These are phyloP conservation scores for Kwoniella dendrophila DNA, from an alignment of 768 basidiomycete genomes.

Conservation along the genomic window DNA sequence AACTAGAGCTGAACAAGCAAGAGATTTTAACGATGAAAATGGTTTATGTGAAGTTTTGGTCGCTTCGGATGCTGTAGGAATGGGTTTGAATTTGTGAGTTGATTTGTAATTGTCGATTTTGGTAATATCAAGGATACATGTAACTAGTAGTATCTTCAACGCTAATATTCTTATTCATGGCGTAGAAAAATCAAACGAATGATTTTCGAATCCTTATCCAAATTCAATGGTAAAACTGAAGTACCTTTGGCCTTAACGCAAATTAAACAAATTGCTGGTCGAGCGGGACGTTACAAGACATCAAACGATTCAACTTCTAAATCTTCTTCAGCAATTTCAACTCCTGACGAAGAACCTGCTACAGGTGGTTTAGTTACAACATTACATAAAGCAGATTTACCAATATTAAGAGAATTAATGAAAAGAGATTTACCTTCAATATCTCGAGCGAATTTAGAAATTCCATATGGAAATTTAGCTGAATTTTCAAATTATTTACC, in stretches of 20 bases:
- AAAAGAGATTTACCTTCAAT: constrained; percentile 62
- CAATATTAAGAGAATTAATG: constrained; percentile 65
- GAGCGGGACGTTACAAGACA: constrained; percentile 78
- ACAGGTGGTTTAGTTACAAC: constrained; percentile 75
- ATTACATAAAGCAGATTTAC: constrained; percentile 66
- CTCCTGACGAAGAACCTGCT: constrained; percentile 20
- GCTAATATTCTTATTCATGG: neutral
- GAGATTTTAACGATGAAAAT: constrained; percentile 80
- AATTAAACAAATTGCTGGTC: constrained; percentile 91
- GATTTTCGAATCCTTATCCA: constrained; percentile 71
- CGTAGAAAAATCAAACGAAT: constrained; percentile 85
- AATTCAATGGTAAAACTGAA: constrained; percentile 64
- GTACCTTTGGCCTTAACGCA: constrained; percentile 68
- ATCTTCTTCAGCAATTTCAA: constrained; percentile 19
- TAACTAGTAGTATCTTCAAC: neutral
- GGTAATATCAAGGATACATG: constrained; percentile 1
- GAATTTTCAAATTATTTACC: constrained; percentile 55
- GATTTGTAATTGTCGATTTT: neutral
- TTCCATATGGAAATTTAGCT: constrained; percentile 37
- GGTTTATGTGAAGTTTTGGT: constrained; percentile 88
- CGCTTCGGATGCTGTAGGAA: constrained; percentile 92
- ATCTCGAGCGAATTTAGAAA: constrained; percentile 61
- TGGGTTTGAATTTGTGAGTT: constrained; percentile 90
- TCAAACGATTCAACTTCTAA: constrained; percentile 5
- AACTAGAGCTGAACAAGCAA: constrained; percentile 85